Evolutionary conservation across 306 rosid species (phyloP).

Genomic region (Calophaca sinica): DNA sequence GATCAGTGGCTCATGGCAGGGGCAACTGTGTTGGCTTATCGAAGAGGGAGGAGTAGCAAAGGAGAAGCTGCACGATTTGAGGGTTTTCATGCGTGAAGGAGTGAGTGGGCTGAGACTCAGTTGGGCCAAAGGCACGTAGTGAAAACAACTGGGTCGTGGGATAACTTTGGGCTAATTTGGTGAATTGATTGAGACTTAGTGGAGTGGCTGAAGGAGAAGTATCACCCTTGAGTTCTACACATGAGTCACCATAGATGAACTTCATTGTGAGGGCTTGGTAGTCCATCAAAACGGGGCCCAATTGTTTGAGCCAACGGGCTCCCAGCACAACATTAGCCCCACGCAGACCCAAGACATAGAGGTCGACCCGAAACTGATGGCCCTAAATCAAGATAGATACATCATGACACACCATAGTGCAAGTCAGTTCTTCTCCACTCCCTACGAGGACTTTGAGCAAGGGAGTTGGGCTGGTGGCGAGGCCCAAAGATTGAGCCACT

Average conservation of each 20-base stretch:
- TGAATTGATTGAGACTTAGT: neutral
- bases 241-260: neutral
- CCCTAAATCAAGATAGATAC: neutral
- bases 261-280: neutral
- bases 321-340: neutral
- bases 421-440: neutral
- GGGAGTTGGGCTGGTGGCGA: neutral
- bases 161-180: neutral
- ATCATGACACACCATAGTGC: neutral
- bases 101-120: neutral
- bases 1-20: neutral
- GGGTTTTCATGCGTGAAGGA: neutral
- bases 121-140: neutral
- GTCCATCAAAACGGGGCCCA: neutral
- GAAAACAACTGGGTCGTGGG: neutral
- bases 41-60: neutral
- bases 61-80: neutral
- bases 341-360: neutral
- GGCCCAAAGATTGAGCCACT: neutral
- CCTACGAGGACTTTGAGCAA: neutral
- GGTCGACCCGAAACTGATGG: neutral
- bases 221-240: neutral
- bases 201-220: no score
- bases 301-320: neutral
- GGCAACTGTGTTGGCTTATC: neutral